These are phyloP conservation scores for Huntiella savannae DNA, from an alignment of 2,329 filamentous ascomycete genomes.

Conservation along the genomic window DNA sequence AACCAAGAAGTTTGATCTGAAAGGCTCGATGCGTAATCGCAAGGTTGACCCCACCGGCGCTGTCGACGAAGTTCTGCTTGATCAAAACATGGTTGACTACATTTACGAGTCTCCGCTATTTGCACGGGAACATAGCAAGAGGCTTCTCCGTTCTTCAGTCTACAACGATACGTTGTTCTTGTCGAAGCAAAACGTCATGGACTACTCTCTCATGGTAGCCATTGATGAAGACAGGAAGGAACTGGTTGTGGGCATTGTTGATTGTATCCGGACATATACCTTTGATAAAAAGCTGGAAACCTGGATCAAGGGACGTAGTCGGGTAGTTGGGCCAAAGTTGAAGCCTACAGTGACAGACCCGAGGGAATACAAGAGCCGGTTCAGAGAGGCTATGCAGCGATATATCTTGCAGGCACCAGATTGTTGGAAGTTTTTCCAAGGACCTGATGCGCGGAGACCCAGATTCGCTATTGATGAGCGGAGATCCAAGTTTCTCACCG, in stretches of 20 bases:
- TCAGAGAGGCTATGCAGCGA: constrained; percentile 90
- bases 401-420: constrained; percentile 59
- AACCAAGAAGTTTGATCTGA: constrained; percentile 83
- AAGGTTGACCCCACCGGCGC: constrained; percentile 93
- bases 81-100: constrained; percentile 98
- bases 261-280: constrained; percentile 95
- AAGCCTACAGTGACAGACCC: constrained; percentile 91
- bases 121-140: constrained; percentile 88
- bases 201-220: constrained; percentile 95
- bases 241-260: constrained; percentile 91
- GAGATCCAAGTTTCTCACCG: no score
- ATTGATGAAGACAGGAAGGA: constrained; percentile 82
- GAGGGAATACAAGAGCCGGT: constrained; percentile 91
- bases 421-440: constrained; percentile 47
- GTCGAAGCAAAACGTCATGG: constrained; percentile 92
- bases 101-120: constrained; percentile 96
- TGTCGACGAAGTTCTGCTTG: constrained; percentile 85
- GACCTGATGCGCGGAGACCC: neutral
- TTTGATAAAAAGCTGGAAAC: constrained; percentile 99
- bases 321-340: constrained; percentile 56
- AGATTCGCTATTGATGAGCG: neutral
- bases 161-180: constrained; percentile 97
- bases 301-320: constrained; percentile 96
- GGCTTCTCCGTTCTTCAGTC: constrained; percentile 72
- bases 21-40: constrained; percentile 95